These are phyloP conservation scores for Podila epigama DNA, from an alignment of 192 early-diverging fungal species.

Conservation along the genomic window DNA sequence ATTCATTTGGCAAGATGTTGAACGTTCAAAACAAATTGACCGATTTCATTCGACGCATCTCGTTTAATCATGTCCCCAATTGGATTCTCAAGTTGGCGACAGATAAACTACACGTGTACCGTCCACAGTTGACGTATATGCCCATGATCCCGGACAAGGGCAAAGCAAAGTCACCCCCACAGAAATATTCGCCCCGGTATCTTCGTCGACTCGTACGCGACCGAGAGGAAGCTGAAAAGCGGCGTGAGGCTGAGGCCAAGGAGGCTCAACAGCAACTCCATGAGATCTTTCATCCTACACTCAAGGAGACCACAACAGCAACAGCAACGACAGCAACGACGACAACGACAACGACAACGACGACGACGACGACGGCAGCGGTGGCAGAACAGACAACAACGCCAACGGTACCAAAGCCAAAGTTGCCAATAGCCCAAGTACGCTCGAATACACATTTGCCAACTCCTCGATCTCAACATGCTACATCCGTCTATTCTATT, in stretches of 20 bases:
- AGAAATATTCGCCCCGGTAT: constrained; percentile 38
- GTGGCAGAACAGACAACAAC: too few relatives aligned
- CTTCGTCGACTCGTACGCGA: not conserved
- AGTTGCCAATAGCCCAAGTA: too few relatives aligned
- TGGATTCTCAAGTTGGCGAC: constrained; percentile 27
- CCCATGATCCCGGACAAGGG: constrained; percentile 43
- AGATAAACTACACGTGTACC: constrained; percentile 33
- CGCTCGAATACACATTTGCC: too few relatives aligned
- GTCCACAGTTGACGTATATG: constrained; percentile 32
- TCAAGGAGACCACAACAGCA: not conserved
- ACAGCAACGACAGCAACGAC: not conserved
- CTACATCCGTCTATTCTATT: not conserved
- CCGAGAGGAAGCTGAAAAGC: not conserved
- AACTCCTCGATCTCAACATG: not conserved
- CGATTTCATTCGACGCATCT: constrained; percentile 28
- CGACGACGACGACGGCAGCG: too few relatives aligned
- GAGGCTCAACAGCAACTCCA: not conserved
- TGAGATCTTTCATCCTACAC: not conserved
- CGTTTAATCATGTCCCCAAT: constrained; percentile 22
- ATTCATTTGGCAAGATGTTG: constrained; percentile 22
- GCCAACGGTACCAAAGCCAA: too few relatives aligned
- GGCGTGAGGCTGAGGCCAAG: not conserved
- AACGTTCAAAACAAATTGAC: constrained; percentile 14
- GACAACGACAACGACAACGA: not conserved
- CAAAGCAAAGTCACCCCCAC: constrained; percentile 11